Percentiles rank a stretch among this genome's conserved stretches.
These are phyloP conservation scores for Rugonectria rugulosa DNA, from an alignment of 2,329 filamentous ascomycete species.

Conservation along the genomic window DNA sequence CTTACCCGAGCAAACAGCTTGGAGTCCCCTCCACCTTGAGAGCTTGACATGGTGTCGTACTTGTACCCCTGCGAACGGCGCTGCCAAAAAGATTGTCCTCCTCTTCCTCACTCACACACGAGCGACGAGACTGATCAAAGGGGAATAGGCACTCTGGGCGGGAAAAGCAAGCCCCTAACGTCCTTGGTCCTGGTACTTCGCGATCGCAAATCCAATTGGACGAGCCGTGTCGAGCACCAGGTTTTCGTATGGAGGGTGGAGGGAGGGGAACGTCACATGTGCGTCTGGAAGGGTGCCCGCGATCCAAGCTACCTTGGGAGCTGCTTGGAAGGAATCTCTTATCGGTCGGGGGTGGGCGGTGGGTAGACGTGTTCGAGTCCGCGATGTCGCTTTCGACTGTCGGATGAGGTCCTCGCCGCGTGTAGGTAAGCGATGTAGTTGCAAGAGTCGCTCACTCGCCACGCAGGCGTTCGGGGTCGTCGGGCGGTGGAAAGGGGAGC, in stretches of 20 bases:
- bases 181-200: conserved; percentile 22
- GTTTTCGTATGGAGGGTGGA: conserved; percentile 35
- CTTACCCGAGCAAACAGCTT: conserved; percentile 98
- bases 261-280: conserved; percentile 40
- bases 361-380: conserved; percentile 17
- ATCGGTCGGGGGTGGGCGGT: conserved; percentile 18
- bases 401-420: conserved; percentile 1
- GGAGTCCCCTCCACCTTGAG: conserved; percentile 83
- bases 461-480: conserved; percentile 33
- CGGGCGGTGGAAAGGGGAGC: conserved; percentile 39
- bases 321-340: conserved; percentile 19
- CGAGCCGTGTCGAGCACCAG: conserved; percentile 29
- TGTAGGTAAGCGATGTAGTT: conserved; percentile 22
- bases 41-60: conserved; percentile 59
- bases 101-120: conserved; percentile 22
- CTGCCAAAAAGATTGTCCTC: conserved; percentile 22
- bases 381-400: not conserved
- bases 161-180: conserved; percentile 37
- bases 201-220: conserved; percentile 37
- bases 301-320: conserved; percentile 28
- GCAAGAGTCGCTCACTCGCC: conserved; percentile 28
- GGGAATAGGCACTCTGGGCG: conserved; percentile 32
- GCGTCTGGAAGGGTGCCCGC: conserved; percentile 27
- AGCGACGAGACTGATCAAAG: conserved; percentile 24
- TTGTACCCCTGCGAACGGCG: conserved; percentile 36